Evolutionary conservation across 805 yeast genomes (phyloP), one percentile per base, ranked within the genome.

Genomic region (Hanseniaspora singularis): DNA sequence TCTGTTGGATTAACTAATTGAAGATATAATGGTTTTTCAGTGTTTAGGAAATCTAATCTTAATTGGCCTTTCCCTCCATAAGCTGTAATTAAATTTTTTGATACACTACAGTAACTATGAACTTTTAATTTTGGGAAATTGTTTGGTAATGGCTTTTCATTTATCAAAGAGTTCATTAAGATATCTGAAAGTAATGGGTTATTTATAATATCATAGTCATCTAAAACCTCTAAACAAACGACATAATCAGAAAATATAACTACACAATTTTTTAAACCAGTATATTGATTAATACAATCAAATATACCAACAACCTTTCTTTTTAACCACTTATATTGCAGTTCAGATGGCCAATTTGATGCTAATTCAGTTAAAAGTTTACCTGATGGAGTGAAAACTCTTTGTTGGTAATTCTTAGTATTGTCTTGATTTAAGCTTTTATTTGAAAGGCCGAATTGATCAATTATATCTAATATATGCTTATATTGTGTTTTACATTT

Each of bases 321-420:
- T 31, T 80, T 74, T 24, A 86, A 60, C 96, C 96, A 88, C 18
- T 94, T 95, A 57, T 78, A 80, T 52, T 84, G 94, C 20, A 89
- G 66, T 52, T 81, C 88, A 0, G 74, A 64, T 0, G 97, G 97
- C 96, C 96, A 88, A 11, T 76, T 77, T 14, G 75, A 69, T 3
- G 95, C 94, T 16, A 87, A 62, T 54, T 87, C 95, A 0, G 94
- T 79, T 41, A 89, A 64, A 3, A 89, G 70, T 59, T 86, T 87
- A 0, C 96, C 96, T 0, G 95, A 79, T 2, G 95, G 95, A 0
- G 96, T 88, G 59, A 87, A 83, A 0, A 86, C 77, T 52, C 95
- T 65, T 45, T 77, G 68, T 50, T 71, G 73, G 51, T 73, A 77
- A 8, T 76, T 73, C 11, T 32, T 24, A 3, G 26, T 40, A 7